These are phyloP conservation scores for Wickerhamiella lipophila DNA, from an alignment of 805 yeast genomes.

Conservation along the genomic window DNA sequence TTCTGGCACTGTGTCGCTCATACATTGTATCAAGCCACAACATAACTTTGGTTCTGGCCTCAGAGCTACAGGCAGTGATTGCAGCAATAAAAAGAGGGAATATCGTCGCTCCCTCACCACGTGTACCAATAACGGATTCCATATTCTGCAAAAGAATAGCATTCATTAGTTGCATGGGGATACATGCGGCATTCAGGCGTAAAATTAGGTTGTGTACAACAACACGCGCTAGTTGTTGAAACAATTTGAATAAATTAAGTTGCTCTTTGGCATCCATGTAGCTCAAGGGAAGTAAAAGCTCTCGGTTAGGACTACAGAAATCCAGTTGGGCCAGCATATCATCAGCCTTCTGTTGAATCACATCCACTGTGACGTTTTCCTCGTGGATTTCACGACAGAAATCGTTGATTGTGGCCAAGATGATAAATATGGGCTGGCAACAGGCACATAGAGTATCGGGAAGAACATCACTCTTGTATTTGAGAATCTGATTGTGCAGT, in stretches of 20 bases:
- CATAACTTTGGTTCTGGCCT: slow-evolving; percentile 42
- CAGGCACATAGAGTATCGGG: slow-evolving; percentile 64
- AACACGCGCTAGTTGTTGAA: slow-evolving; percentile 54
- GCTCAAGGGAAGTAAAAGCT: slow-evolving; percentile 32
- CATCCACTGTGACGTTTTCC: slow-evolving; percentile 15
- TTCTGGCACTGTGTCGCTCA: slow-evolving; percentile 55
- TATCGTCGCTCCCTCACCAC: slow-evolving; percentile 57
- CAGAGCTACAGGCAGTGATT: slow-evolving; percentile 43
- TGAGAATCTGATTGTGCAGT: slow-evolving; percentile 45
- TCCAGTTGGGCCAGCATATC: slow-evolving; percentile 39
- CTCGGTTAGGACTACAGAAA: slow-evolving; percentile 39
- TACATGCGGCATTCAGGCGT: slow-evolving; percentile 44
- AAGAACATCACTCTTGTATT: slow-evolving; percentile 26
- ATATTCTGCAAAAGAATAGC: not conserved
- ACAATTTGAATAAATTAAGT: slow-evolving; percentile 55
- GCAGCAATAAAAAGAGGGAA: slow-evolving; percentile 75
- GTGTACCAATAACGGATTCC: slow-evolving; percentile 33
- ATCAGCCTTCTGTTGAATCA: slow-evolving; percentile 21
- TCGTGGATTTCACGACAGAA: slow-evolving; percentile 37
- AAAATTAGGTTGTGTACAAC: slow-evolving; percentile 56
- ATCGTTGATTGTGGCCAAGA: slow-evolving; percentile 55
- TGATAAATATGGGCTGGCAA: slow-evolving; percentile 51
- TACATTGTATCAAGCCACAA: slow-evolving; percentile 43
- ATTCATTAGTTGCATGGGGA: slow-evolving; percentile 50
- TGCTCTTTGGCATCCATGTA: slow-evolving; percentile 49